Base-by-base conservation (phyloP, 805 yeast species). In the Tetrapisispora phaffii region DNA sequence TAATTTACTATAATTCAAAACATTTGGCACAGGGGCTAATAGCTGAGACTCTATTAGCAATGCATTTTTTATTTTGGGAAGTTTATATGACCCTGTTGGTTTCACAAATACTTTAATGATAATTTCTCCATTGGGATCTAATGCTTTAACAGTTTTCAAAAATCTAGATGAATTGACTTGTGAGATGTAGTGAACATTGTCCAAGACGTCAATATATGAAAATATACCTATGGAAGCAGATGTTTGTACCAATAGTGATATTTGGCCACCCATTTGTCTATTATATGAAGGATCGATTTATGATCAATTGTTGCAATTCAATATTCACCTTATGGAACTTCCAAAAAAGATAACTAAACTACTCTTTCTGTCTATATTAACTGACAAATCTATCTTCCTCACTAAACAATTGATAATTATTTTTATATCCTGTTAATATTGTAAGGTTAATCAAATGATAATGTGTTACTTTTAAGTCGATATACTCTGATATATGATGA, bases 151-250 rank as follows among this genome's bases (percentile, higher is more conserved):
- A 2, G 96, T 83, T 62, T 88, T 89, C 46, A 90, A 72, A 62
- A 89, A 89, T 44, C 96, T 73, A 9, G 94, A 80, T 39, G 88
- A 79, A 46, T 88, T 87, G 39, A 88, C 65, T 36, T 84, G 81
- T 44, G 80, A 77, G 1, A 82, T 72, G 59, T 86, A 90, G 54
- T 85, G 90, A 34, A 84, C 72, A 48, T 80, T 79, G 21, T 79
- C 79, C 10, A 90, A 70, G 36, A 85, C 86, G 56, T 88, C 88
- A 24, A 90, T 76, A 54, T 89, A 90, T 1, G 97, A 89, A 20
- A 90, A 87, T 2, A 88, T 73, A 7, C 95, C 96, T 55, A 90
- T 85, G 1, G 96, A 85, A 3, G 95, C 88, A 1, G 95, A 87
- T 2, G 95, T 80, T 12, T 96, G 96, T 9, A 96, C 85, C 60